These are phyloP conservation scores for Lomentospora prolificans DNA, from an alignment of 2,329 filamentous ascomycete genomes.

Conservation along the genomic window DNA sequence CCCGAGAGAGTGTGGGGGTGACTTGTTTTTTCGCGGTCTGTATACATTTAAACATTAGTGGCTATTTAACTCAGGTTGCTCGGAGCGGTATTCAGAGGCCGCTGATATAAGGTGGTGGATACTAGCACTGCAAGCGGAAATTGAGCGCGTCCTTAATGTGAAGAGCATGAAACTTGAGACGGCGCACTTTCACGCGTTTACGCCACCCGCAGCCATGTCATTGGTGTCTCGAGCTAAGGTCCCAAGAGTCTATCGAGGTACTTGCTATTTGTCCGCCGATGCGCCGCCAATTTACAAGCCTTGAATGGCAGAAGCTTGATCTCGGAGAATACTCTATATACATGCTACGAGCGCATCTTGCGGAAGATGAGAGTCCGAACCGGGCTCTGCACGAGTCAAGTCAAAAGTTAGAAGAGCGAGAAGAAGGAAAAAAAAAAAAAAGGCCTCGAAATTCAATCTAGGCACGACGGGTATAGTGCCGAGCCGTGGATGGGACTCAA, in stretches of 20 bases:
- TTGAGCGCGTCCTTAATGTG: no score
- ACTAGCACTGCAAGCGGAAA: no score
- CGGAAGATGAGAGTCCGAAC: no score
- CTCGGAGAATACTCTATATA: background rate
- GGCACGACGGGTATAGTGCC: background rate
- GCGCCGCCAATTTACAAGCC: background rate
- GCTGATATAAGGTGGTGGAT: background rate
- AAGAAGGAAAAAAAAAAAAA: background rate
- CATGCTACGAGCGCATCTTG: background rate
- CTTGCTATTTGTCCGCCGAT: background rate
- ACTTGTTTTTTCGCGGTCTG: background rate
- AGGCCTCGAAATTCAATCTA: background rate
- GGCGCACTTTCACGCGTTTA: no score
- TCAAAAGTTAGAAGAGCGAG: background rate
- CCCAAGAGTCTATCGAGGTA: no score
- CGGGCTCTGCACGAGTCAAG: no score
- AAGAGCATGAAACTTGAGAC: no score
- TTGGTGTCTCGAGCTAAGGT: no score
- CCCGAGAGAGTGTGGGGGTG: background rate
- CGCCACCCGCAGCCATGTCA: no score
- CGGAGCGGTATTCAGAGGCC: background rate
- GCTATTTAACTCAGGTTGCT: background rate
- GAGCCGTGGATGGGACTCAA: background rate
- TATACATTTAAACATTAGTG: background rate
- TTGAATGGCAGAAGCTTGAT: background rate